Percentiles rank a stretch among this genome's conserved stretches.
phyloP scores from a whole-genome alignment of 1,284 basidiomycete species.

The Trichosporon inkin region DNA sequence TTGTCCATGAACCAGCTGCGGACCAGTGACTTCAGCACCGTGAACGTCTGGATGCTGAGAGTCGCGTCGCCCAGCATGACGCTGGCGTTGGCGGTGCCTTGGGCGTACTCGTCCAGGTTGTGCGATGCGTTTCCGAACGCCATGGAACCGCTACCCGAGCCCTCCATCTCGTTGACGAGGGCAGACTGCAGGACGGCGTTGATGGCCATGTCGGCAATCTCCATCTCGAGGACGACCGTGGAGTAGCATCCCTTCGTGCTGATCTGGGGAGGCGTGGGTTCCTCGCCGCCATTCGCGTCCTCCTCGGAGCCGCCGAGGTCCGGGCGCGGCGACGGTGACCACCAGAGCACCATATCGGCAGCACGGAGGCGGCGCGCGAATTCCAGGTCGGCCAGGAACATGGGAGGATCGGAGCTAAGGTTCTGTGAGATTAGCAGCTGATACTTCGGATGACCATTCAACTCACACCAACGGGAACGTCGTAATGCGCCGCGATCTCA shows the following conservation, averaged over 20 bases:
- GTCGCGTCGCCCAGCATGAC: conserved; percentile 86
- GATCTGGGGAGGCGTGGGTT: conserved; percentile 81
- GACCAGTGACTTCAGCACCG: conserved; percentile 80
- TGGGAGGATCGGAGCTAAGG: conserved; percentile 81
- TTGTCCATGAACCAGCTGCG: conserved; percentile 87
- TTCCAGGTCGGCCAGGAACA: conserved; percentile 82
- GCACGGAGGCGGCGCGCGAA: conserved; percentile 80
- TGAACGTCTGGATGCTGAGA: conserved; percentile 84
- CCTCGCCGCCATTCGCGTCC: conserved; percentile 70
- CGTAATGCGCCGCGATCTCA: conserved; percentile 81
- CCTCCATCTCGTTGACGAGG: conserved; percentile 53
- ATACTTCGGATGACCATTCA: too few species aligned
- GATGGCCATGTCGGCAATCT: conserved; percentile 86
- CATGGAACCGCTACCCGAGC: conserved; percentile 76
- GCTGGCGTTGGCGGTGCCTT: conserved; percentile 65
- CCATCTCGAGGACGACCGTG: conserved; percentile 88
- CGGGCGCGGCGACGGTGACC: conserved; percentile 84
- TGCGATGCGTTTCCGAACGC: conserved; percentile 90
- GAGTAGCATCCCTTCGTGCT: conserved; percentile 80
- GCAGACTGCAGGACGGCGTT: conserved; percentile 92
- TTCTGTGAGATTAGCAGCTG: conserved; percentile 53
- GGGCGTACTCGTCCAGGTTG: conserved; percentile 85
- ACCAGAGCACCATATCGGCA: conserved; percentile 94
- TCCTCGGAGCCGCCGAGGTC: conserved; percentile 92
- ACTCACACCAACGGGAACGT: conserved; percentile 71